These are phyloP conservation scores for Salix purpurea DNA, from an alignment of 345 rosid genomes.

Conservation along the genomic window DNA sequence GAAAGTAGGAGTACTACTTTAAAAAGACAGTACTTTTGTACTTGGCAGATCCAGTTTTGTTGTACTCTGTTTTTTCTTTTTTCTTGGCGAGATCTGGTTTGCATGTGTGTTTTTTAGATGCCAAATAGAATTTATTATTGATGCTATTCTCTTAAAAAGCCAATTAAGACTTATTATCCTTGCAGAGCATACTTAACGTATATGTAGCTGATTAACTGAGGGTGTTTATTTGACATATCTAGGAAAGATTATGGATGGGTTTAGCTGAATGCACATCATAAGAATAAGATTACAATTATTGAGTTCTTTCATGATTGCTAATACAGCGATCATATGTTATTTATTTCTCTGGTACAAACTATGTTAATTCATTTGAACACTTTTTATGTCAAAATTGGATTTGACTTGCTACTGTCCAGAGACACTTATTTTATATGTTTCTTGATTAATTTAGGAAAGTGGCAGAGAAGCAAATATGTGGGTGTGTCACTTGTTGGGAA, in stretches of 20 bases:
- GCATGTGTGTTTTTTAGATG: neutral
- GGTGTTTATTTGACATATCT: neutral
- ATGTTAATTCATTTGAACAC: neutral
- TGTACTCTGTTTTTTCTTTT: neutral
- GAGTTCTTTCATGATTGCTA: neutral
- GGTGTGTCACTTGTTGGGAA: conserved; percentile 28
- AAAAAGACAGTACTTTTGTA: too few species aligned
- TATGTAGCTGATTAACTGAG: neutral
- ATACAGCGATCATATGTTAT: neutral
- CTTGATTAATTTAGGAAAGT: conserved; percentile 13
- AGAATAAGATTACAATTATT: neutral
- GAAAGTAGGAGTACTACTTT: too few species aligned
- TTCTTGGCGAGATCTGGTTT: neutral
- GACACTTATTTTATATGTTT: neutral
- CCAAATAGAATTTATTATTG: neutral
- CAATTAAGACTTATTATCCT: neutral
- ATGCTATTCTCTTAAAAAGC: neutral
- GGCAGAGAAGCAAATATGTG: conserved; percentile 22
- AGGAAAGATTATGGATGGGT: neutral
- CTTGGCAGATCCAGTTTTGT: neutral
- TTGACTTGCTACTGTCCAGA: neutral
- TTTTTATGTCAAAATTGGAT: neutral
- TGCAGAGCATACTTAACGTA: neutral
- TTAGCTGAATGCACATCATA: neutral
- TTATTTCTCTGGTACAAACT: neutral